Percentiles rank a stretch among this genome's conserved stretches.
Conservation (phyloP, 352 stramenopile species). For the Elongisporangium prolatum region DNA sequence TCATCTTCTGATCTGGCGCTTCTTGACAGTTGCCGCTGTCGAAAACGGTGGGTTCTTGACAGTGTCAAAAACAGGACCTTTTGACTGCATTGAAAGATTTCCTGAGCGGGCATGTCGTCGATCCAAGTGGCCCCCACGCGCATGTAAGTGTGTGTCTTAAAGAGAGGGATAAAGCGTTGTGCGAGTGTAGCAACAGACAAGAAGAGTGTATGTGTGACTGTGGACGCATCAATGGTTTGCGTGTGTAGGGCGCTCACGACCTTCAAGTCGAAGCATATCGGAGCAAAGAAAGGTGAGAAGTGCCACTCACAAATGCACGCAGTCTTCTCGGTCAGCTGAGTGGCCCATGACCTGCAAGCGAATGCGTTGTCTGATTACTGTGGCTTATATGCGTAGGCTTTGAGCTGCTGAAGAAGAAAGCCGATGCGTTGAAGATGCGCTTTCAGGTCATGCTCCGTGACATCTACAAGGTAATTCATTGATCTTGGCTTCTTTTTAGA, state of each 20-base stretch:
- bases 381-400: slow-evolving; percentile 35
- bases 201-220: slow-evolving; percentile 7
- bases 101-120: slow-evolving; percentile 25
- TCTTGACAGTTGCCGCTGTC: slow-evolving; percentile 4
- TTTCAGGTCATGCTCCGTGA: slow-evolving; percentile 86
- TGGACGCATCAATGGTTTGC: neutral
- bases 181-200: too few relatives aligned
- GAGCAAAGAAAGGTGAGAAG: slow-evolving; percentile 77
- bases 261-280: slow-evolving; percentile 80
- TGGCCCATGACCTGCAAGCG: too few relatives aligned
- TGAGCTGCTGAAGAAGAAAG: slow-evolving; percentile 96
- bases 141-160: slow-evolving; percentile 46
- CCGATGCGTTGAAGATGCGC: slow-evolving; percentile 98
- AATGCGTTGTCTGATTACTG: neutral
- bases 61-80: neutral
- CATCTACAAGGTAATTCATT: slow-evolving; percentile 69
- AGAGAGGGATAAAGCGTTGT: too few relatives aligned
- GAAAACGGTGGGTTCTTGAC: neutral
- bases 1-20: slow-evolving; percentile 8
- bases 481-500: neutral
- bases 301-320: too few relatives aligned
- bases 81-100: slow-evolving; percentile 12
- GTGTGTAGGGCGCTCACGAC: slow-evolving; percentile 73
- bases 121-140: slow-evolving; percentile 72
- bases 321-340: too few relatives aligned